Evolutionary conservation across 768 basidiomycete species (phyloP).

Genomic region (Kwoniella sp.): DNA sequence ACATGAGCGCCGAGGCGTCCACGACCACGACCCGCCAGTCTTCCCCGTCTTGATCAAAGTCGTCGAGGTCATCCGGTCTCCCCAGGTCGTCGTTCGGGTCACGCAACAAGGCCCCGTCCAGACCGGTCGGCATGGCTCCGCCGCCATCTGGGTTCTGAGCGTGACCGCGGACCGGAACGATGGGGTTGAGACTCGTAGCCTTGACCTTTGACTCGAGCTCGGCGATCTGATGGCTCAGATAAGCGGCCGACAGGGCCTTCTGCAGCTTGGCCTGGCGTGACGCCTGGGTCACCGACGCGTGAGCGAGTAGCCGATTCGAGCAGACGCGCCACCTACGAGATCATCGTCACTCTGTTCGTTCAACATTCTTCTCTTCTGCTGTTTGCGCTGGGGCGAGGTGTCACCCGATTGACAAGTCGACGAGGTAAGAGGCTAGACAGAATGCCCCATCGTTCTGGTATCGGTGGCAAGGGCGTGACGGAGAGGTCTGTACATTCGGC

Average conservation of each 20-base stretch:
- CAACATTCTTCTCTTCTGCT: not conserved
- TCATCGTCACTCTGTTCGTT: not conserved
- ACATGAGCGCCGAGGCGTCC: conserved; percentile 43
- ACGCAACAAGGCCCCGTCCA: too few relatives aligned
- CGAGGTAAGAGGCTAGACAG: too few relatives aligned
- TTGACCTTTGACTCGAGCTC: conserved; percentile 45
- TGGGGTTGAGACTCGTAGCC: conserved; percentile 3
- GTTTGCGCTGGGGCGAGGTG: too few relatives aligned
- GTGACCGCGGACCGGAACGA: not conserved
- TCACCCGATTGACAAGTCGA: too few relatives aligned
- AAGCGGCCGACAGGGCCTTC: conserved; percentile 44
- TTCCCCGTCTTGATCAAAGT: not conserved
- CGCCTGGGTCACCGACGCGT: conserved; percentile 13
- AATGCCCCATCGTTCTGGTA: too few relatives aligned
- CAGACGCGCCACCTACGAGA: not conserved
- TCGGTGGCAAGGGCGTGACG: too few relatives aligned
- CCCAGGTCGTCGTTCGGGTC: conserved; percentile 19
- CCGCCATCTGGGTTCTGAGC: not conserved
- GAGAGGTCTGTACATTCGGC: too few relatives aligned
- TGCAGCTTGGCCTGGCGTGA: conserved; percentile 37
- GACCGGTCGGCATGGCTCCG: too few relatives aligned
- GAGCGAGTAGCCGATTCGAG: not conserved
- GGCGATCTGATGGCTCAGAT: conserved; percentile 43
- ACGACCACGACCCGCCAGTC: conserved; percentile 40
- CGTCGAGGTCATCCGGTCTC: conserved; percentile 14